Evolutionary conservation across 75 land plant genomes (phyloP).

Genomic region (Pinus albicaulis): DNA sequence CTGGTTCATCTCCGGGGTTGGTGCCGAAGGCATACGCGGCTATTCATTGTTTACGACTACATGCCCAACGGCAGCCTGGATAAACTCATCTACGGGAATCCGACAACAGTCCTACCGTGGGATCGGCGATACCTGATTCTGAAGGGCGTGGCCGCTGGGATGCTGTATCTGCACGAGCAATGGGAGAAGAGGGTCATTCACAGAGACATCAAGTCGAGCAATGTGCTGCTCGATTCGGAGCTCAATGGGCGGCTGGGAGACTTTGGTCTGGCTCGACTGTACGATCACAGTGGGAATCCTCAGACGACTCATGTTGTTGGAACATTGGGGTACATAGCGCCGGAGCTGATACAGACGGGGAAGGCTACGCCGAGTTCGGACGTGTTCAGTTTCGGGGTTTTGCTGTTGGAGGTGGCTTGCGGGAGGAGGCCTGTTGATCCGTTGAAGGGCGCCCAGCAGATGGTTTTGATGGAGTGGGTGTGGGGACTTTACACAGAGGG

Average conservation of each 20-base stretch:
- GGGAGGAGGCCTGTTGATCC: conserved; percentile 19
- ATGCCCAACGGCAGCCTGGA: conserved; percentile 29
- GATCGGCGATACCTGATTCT: background rate
- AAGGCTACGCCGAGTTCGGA: conserved; percentile 30
- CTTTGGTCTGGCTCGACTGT: conserved; percentile 30
- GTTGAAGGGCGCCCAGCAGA: conserved; percentile 3
- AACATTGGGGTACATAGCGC: conserved; percentile 36
- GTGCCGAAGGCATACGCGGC: conserved; percentile 21
- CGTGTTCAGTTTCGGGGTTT: conserved; percentile 13
- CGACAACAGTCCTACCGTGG: background rate
- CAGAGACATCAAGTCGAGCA: conserved; percentile 12
- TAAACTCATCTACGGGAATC: conserved; percentile 8
- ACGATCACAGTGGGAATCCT: conserved; percentile 21
- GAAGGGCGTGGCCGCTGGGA: conserved; percentile 4
- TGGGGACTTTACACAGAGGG: conserved; percentile 25
- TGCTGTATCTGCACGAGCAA: conserved; percentile 11
- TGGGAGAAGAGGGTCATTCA: conserved; percentile 6
- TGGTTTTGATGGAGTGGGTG: conserved; percentile 28
- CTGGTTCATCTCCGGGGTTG: conserved; percentile 26
- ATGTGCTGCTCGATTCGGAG: conserved; percentile 8
- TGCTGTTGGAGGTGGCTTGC: conserved; percentile 8
- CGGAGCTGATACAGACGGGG: conserved; percentile 27
- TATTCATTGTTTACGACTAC: conserved; percentile 26
- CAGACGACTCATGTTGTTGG: conserved; percentile 17
- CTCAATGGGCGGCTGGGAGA: background rate